Base-by-base conservation (phyloP, 2,329 filamentous ascomycete genomes). In the Xenoacremonium recifei region DNA sequence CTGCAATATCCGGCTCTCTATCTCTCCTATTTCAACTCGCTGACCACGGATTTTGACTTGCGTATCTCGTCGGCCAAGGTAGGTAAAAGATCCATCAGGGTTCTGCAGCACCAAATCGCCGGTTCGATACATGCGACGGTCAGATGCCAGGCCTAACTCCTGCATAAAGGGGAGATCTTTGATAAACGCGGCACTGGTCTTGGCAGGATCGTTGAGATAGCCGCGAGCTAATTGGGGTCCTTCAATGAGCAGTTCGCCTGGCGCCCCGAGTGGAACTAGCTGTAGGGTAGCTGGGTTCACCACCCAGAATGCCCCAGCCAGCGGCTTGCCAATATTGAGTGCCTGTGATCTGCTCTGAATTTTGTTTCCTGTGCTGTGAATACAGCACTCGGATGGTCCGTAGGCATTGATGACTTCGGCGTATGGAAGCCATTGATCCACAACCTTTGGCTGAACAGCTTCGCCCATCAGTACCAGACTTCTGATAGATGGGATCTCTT, bases 1-100 rank as follows among this genome's bases (percentile, higher is more conserved):
- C n/a, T n/a, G n/a, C n/a, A n/a, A n/a, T 19, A 54, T n/a, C 21
- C 45, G 39, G 34, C 44, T 33, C 27, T 57, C 54, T 6, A 56
- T 39, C 41, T 52, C 52, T 4, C 35, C 40, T n/a, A 75, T 62
- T 59, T 75, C 80, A 37, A 77, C 65, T 37, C 76, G 58, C 47
- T 72, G 79, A 19, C 80, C 81, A 20, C 71, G 67, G 13, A 81
- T 56, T 55, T 82, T 82, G 35, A 80, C 68, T 53, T 80, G 77
- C 0, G 67, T 68, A 49, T 81, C 77, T 48, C 74, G 75, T 18
- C 77, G 65, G 33, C 75, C 76, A 34, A 74, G 54, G 39, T 68
- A 74, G 1, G 64, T 49, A 10, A 75, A 51, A 19, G 56, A 53
- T 3, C 68, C 66, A 40, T 72, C 64, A 1, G 56, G 54, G 23